Evolutionary conservation across 2,329 filamentous ascomycete species (phyloP), one percentile per base, ranked within the genome.

Genomic region (Stromatinia cepivora): DNA sequence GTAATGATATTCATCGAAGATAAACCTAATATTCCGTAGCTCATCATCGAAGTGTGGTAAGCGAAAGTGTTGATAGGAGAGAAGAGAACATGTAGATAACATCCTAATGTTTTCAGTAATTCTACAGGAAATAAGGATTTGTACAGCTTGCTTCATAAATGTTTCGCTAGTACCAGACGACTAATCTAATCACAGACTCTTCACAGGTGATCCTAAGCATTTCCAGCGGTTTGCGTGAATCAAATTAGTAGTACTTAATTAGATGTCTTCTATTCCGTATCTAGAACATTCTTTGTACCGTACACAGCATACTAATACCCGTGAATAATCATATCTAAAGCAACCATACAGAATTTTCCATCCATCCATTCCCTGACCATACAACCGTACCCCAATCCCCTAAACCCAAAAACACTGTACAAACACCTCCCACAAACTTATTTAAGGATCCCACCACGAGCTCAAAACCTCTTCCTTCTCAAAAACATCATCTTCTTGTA

Each of bases 141-240:
- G 25, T 17, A 3, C 31, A 31, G 3, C 4, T 1, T 13, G 22
- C 4, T n/a, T 31, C 17, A 31, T 0, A 22, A 2, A 8, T 17
- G 11, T 4, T 28, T 31, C 39, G 5, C 4, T 11, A 28, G 46
- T 31, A 3, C 15, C 17, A 4, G 9, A 20, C n/a, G 1, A 45
- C 39, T 46, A 45, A 31, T 46, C 3, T 15, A 61, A 61, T 13
- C 57, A 61, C 39, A 46, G 11, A 7, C 46, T 1, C 1, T 22
- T 4, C 9, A 10, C 39, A 22, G n/a, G 39, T 61, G 57, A n/a
- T 46, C 31, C 8, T 11, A 46, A 48, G 6, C 22, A 48, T 22
- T 42, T 31, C 4, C 25, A n/a, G 11, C 11, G 11, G 58, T n/a
- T 61, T 61, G 58, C 17, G 58, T 61, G 58, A 61, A 34, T 61